Percentiles rank a stretch among this genome's conserved stretches.
Conservation (phyloP, 2,329 filamentous ascomycete species). For the Fusarium decemcellulare region DNA sequence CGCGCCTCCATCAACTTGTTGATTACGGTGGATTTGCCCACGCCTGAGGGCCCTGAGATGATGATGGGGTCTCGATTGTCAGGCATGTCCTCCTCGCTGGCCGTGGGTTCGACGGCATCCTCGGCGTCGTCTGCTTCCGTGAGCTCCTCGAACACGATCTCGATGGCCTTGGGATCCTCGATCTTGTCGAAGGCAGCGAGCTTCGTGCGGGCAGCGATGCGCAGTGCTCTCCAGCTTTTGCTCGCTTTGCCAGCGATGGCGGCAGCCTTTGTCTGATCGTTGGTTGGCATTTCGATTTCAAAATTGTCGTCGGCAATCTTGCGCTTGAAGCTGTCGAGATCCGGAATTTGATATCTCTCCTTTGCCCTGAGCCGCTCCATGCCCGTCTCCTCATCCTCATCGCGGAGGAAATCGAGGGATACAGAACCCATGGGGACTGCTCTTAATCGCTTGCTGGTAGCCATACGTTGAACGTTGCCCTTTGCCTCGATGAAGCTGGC, state of each 20-base stretch:
- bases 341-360: constrained; percentile 77
- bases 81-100: constrained; percentile 57
- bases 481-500: constrained; percentile 80
- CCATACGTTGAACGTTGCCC: constrained; percentile 73
- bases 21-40: constrained; percentile 75
- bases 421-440: constrained; percentile 79
- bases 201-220: constrained; percentile 81
- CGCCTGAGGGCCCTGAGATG: constrained; percentile 74
- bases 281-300: constrained; percentile 86
- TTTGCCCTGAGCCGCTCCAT: constrained; percentile 79
- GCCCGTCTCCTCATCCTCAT: constrained; percentile 70
- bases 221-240: constrained; percentile 90
- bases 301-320: constrained; percentile 86
- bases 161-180: constrained; percentile 83
- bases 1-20: constrained; percentile 74
- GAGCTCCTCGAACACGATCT: constrained; percentile 68
- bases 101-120: constrained; percentile 52
- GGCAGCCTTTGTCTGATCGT: constrained; percentile 68
- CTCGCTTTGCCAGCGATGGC: constrained; percentile 83
- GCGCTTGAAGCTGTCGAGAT: constrained; percentile 77
- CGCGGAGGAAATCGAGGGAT: constrained; percentile 83
- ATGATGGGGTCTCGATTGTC: constrained; percentile 71
- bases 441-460: constrained; percentile 79
- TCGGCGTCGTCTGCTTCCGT: constrained; percentile 55
- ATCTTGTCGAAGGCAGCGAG: constrained; percentile 89